Base-by-base conservation (phyloP, 2,329 filamentous ascomycete genomes). In the Monosporascus ibericus region DNA sequence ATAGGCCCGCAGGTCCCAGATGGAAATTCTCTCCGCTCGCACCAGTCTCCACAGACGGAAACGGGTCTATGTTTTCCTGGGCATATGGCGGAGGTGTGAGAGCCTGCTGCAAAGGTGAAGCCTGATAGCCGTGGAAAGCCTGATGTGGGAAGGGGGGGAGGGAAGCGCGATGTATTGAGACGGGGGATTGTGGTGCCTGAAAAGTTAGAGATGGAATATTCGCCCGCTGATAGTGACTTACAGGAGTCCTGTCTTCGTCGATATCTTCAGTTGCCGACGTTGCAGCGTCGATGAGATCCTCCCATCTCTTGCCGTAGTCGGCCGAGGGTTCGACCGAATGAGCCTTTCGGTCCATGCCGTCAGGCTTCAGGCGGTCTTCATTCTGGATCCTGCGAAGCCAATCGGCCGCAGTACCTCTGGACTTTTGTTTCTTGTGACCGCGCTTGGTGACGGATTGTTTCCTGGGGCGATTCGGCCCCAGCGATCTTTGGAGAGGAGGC, bases 211-310 rank as follows among this genome's bases (percentile, higher is more conserved):
- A 65, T 74, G 77, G 65, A 71, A 70, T 62, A 52, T 58, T 61
- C 61, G 56, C 60, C 61, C 61, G 63, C 64, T 61, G 62, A 57
- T 62, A 58, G 62, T 58, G 62, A 78, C 85, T 78, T 81, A 95
- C 89, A 65, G 89, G 89, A 68, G 90, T 95, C 67, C 92, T 82
- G 70, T 96, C 92, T 66, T 92, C 91, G 68, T 95, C 90, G 65
- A 94, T 81, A 63, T 87, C 92, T 72, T 95, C 92, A 3, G 90
- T 95, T 27, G 92, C 91, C 56, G 90, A 96, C 34, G 92, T 91
- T 51, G 80, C 92, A 49, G 92, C 92, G 70, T 96, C 92, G 59
- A 97, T 95, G 55, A 97, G 78, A 70, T 97, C 92, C 70, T 96
- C 90, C 94, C 92, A 97, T 63, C 92, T 81, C 73, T 94, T 95